Evolutionary conservation across 805 yeast species (phyloP), one percentile per base, ranked within the genome.

Genomic region (Diddensiella santjacobensis): DNA sequence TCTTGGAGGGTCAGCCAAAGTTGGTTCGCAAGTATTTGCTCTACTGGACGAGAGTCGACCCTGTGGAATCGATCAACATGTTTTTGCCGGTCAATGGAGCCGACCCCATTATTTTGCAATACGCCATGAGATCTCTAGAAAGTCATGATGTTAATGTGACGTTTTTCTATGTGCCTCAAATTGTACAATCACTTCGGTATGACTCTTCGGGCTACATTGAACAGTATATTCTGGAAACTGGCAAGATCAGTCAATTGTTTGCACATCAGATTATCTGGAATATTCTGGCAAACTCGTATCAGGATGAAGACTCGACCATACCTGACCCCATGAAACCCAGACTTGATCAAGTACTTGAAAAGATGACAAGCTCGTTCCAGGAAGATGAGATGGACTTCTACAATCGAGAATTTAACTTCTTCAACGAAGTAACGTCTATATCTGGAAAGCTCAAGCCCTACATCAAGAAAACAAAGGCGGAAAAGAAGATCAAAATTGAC

Each of bases 261-360:
- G 90, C 98, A 0, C 99, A 93, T 66, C 99, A 93, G 67, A 90
- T 93, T 55, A 88, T 93, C 47, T 93, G 99, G 99, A 93, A 93
- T 61, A 88, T 93, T 86, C 68, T 84, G 60, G 98, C 99, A 1
- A 93, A 95, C 62, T 80, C 89, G 53, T 93, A 78, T 67, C 84
- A 83, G 57, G 97, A 87, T 62, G 98, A 91, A 58, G 96, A 91
- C 6, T 83, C 88, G 0, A 72, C 80, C 0, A 74, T 78, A 4
- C 93, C 95, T 3, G 96, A 90, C 67, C 72, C 78, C 1, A 71
- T 91, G 60, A 91, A 91, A 65, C 96, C 97, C 0, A 74, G 74
- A 1, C 72, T 93, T 54, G 97, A 91, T 63, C 72, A 71, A 39
- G 86, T 91, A 26, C 81, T 84, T 54, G 70, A 70, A 5, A 68